phyloP scores from a whole-genome alignment of 768 basidiomycete species.

The Lactarius akahatsu region DNA sequence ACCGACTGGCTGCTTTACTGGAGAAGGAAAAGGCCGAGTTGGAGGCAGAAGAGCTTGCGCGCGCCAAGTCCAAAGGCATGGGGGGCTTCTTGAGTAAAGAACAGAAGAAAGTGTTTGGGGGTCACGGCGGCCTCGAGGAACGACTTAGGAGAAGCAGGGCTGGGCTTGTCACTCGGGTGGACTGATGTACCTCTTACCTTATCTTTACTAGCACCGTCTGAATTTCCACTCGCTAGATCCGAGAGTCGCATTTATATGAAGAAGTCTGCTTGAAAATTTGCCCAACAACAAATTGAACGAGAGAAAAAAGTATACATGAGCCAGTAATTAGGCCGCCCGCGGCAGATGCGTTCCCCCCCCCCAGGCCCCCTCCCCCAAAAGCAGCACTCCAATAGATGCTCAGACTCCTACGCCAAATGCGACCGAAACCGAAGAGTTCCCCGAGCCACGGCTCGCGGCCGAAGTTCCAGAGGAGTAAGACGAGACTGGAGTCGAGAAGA shows the following conservation, averaged over 20 bases:
- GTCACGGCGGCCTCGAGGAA: conserved; percentile 74
- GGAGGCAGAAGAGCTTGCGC: conserved; percentile 65
- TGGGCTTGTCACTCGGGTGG: conserved; percentile 65
- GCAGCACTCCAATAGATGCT: neutral
- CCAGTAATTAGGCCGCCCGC: conserved; percentile 20
- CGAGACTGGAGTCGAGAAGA: conserved; percentile 13
- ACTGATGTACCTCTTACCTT: conserved; percentile 37
- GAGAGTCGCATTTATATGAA: conserved; percentile 16
- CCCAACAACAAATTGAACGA: conserved; percentile 2
- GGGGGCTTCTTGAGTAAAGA: conserved; percentile 80
- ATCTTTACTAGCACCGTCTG: conserved; percentile 9
- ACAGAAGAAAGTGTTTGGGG: conserved; percentile 82
- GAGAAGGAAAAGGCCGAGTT: conserved; percentile 77
- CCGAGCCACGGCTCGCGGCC: conserved; percentile 12
- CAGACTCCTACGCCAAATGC: conserved; percentile 13
- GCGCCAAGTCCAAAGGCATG: conserved; percentile 73
- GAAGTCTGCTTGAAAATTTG: conserved; percentile 19
- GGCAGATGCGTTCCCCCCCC: conserved; percentile 7
- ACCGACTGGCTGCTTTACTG: conserved; percentile 64
- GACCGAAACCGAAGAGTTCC: conserved; percentile 18
- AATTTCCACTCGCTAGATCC: conserved; percentile 14
- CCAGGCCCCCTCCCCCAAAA: neutral
- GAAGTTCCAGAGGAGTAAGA: conserved; percentile 18
- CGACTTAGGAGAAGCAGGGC: conserved; percentile 70
- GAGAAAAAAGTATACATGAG: neutral